Evolutionary conservation across 805 yeast genomes (phyloP).

Genomic region (Candida alai): DNA sequence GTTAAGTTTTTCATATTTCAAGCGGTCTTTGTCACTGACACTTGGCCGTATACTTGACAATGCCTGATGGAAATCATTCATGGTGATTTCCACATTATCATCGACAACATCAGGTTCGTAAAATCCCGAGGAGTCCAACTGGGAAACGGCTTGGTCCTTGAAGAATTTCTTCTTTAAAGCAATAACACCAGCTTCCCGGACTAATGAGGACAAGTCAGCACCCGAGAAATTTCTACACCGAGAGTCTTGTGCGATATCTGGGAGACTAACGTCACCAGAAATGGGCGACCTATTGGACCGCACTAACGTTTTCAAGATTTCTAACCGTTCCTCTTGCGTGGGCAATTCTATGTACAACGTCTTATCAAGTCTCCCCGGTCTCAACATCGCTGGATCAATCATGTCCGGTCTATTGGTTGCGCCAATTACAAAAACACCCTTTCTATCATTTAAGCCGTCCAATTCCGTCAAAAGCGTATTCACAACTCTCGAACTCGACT

Average conservation of each 20-base stretch:
- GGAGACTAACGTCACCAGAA: constrained; percentile 56
- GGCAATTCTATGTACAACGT: constrained; percentile 91
- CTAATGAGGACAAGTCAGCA: constrained; percentile 90
- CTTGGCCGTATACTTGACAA: constrained; percentile 78
- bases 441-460: constrained; percentile 90
- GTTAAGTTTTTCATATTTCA: constrained; percentile 69
- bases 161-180: constrained; percentile 78
- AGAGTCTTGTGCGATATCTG: constrained; percentile 62
- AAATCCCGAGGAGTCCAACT: constrained; percentile 35
- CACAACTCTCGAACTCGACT: constrained; percentile 88
- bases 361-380: constrained; percentile 95
- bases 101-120: constrained; percentile 26
- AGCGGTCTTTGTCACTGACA: constrained; percentile 81
- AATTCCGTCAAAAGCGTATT: constrained; percentile 91
- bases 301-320: constrained; percentile 76
- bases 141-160: constrained; percentile 34
- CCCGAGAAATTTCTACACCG: constrained; percentile 90
- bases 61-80: constrained; percentile 67
- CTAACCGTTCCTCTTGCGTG: constrained; percentile 68
- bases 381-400: constrained; percentile 96
- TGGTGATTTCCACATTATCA: constrained; percentile 50
- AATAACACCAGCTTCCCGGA: constrained; percentile 88
- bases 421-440: constrained; percentile 91
- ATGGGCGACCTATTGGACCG: constrained; percentile 74
- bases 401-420: constrained; percentile 98